phyloP scores from a whole-genome alignment of 352 stramenopile species.

The Pythium folliculosum region DNA sequence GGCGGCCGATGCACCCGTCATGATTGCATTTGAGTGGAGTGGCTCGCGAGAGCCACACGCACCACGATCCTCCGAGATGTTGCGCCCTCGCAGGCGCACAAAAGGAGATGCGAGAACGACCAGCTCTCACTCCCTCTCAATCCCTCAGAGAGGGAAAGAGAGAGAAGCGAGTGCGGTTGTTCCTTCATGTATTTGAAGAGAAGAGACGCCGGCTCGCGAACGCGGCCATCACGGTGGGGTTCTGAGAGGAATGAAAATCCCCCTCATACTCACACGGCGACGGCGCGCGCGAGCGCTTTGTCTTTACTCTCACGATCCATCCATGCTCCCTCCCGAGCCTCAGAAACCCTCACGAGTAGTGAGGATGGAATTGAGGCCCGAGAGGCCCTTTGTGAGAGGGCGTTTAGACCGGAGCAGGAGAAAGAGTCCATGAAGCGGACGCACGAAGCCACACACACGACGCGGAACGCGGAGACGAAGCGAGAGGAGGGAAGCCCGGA shows the following conservation, averaged over 20 bases:
- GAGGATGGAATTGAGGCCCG: neutral
- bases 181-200: conserved; percentile 87
- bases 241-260: too few species aligned
- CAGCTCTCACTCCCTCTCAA: neutral
- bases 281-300: neutral
- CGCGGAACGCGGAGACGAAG: neutral
- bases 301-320: conserved; percentile 88
- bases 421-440: conserved; percentile 31
- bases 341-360: neutral
- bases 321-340: conserved; percentile 36
- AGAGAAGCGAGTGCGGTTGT: neutral
- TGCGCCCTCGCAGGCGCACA: conserved; percentile 56
- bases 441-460: conserved; percentile 14
- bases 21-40: conserved; percentile 89
- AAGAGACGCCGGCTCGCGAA: conserved; percentile 43
- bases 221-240: too few species aligned
- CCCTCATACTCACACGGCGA: neutral
- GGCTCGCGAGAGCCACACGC: conserved; percentile 54
- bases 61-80: conserved; percentile 83
- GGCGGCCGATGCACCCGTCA: conserved; percentile 75
- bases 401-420: conserved; percentile 23
- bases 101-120: conserved; percentile 64
- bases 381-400: conserved; percentile 8
- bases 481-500: too few species aligned
- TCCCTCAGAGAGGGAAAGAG: neutral